Conservation (phyloP, 805 yeast genomes). For the Pichia sporocuriosa region DNA sequence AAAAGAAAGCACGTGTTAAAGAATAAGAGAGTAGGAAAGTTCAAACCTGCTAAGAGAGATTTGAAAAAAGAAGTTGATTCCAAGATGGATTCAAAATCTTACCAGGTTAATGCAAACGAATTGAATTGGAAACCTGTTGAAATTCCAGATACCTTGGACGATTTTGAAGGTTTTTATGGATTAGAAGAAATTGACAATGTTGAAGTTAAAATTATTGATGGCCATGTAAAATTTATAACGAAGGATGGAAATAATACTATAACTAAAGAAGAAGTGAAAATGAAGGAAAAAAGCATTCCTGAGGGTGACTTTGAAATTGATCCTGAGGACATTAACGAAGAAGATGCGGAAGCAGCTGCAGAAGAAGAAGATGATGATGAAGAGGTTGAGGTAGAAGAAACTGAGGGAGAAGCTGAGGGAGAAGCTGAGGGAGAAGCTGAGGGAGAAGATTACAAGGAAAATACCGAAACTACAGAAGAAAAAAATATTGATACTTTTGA, state of each 20-base stretch:
- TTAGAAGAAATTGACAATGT: slow-evolving; percentile 94
- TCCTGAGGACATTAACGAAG: slow-evolving; percentile 15
- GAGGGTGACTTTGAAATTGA: slow-evolving; percentile 22
- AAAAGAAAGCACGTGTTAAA: slow-evolving; percentile 1
- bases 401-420: slow-evolving; percentile 6
- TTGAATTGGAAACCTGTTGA: slow-evolving; percentile 77
- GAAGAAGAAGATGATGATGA: slow-evolving; percentile 10
- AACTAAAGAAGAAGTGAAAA: slow-evolving; percentile 19
- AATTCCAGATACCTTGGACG: slow-evolving; percentile 76
- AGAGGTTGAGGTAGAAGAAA: not conserved
- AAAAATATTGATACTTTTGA: slow-evolving; percentile 8
- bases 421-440: slow-evolving; percentile 10
- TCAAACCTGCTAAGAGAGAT: not conserved
- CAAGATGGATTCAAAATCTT: not conserved
- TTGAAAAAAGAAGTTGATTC: slow-evolving; percentile 2
- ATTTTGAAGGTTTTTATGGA: slow-evolving; percentile 87
- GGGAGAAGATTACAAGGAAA: slow-evolving; percentile 4
- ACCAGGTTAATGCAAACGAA: slow-evolving; percentile 32
- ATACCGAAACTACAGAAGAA: not conserved
- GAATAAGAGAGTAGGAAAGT: not conserved
- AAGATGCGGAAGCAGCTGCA: slow-evolving; percentile 13
- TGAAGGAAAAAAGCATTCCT: slow-evolving; percentile 18
- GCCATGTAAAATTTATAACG: slow-evolving; percentile 54
- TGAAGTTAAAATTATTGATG: slow-evolving; percentile 66
- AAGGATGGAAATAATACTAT: slow-evolving; percentile 25